These are phyloP conservation scores for Niveomyces coronatus DNA, from an alignment of 2,329 filamentous ascomycete genomes.

Conservation along the genomic window DNA sequence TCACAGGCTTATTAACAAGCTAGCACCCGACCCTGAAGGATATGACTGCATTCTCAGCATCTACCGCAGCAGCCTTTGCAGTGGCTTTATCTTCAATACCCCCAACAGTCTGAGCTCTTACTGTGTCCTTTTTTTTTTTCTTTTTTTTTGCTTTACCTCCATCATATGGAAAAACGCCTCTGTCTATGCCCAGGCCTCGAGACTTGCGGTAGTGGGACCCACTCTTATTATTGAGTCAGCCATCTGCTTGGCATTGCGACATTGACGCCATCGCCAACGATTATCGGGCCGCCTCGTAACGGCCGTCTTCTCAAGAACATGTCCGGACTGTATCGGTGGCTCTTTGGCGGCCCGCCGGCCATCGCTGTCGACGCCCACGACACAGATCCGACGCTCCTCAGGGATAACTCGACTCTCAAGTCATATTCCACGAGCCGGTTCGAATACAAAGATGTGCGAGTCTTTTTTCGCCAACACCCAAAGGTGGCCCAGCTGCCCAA, in stretches of 20 bases:
- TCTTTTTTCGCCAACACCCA: slow-evolving; percentile 74
- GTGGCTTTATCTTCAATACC: slow-evolving; percentile 3
- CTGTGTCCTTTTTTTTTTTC: too few relatives aligned
- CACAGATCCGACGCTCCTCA: slow-evolving; percentile 71
- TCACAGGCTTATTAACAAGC: background rate
- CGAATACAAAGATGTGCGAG: slow-evolving; percentile 65
- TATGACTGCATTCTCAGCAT: background rate
- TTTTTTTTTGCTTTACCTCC: background rate
- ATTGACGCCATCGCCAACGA: slow-evolving; percentile 1
- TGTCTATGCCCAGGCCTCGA: background rate
- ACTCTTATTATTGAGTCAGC: slow-evolving; percentile 8
- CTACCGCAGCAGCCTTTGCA: background rate
- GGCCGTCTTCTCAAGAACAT: background rate
- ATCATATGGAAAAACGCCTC: slow-evolving; percentile 6
- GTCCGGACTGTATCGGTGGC: slow-evolving; percentile 6
- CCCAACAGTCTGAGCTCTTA: slow-evolving; percentile 1
- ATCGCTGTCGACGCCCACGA: slow-evolving; percentile 21
- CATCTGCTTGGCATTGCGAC: slow-evolving; percentile 2
- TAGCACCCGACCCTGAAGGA: background rate
- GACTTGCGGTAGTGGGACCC: background rate
- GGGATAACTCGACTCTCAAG: slow-evolving; percentile 60
- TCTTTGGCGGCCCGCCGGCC: slow-evolving; percentile 14
- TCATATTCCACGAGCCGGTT: slow-evolving; percentile 62
- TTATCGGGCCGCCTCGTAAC: background rate
- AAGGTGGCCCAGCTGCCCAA: slow-evolving; percentile 73